Conservation (phyloP, 495 filamentous ascomycete genomes). For the Neohortaea acidophila region DNA sequence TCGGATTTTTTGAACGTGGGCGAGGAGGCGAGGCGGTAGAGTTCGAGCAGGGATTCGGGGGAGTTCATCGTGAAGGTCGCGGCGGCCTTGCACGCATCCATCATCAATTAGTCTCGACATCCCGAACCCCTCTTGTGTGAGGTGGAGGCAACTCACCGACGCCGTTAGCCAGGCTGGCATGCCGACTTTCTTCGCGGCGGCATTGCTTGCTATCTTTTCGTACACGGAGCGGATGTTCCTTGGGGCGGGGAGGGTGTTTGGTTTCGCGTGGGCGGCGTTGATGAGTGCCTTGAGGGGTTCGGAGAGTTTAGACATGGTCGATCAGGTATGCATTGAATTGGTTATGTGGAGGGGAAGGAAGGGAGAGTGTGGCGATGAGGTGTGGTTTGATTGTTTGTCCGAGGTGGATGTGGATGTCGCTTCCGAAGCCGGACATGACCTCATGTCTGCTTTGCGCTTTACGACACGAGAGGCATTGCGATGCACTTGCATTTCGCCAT, state of each 20-base stretch:
- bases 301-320: constrained; percentile 56
- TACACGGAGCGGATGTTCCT: constrained; percentile 44
- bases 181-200: constrained; percentile 38
- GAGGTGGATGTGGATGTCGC: no score
- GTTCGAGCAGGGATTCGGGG: constrained; percentile 43
- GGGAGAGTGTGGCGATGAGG: no score
- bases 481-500: no score
- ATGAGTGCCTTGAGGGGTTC: constrained; percentile 54
- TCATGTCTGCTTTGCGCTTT: no score
- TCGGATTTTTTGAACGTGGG: constrained; percentile 12
- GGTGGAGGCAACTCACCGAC: constrained; percentile 31
- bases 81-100: constrained; percentile 37
- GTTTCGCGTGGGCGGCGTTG: constrained; percentile 48
- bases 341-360: no score
- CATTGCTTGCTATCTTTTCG: constrained; percentile 40
- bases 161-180: constrained; percentile 49
- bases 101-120: constrained; percentile 6
- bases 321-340: no score
- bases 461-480: no score
- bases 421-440: no score
- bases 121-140: no score
- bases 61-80: constrained; percentile 66
- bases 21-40: constrained; percentile 38
- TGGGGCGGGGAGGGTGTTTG: constrained; percentile 49
- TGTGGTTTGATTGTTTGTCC: no score